Evolutionary conservation across 2,329 filamentous ascomycete genomes (phyloP), one percentile per base, ranked within the genome.

Genomic region (Epichloe brachyelytri): DNA sequence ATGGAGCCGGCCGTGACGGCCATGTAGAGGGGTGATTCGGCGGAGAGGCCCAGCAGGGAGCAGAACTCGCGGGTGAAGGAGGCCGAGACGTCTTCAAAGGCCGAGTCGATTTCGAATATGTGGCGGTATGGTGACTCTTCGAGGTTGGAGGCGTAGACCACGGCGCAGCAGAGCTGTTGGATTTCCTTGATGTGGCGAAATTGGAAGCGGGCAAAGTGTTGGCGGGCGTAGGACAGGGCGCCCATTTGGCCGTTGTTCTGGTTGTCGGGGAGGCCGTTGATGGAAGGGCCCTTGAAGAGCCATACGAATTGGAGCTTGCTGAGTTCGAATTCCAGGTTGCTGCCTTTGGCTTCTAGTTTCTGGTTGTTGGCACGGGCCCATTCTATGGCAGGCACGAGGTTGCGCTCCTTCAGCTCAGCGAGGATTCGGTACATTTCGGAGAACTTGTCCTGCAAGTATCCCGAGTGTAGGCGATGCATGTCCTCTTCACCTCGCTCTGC

Each of bases 51-150:
- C 1, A 98, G 79, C 20, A 97, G 73, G 1, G 86, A 90, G 71
- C 93, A 98, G 71, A 96, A 98, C 64, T 97, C 93, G 53, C 86
- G 82, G 0, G 87, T 95, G 64, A 98, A 98, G 3, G 86, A 86
- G n/a, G 80, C 71, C 5, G 88, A 82, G 2, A 95, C 86, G 55
- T 95, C 88, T 40, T 86, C 80, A 75, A 93, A 98, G 0, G 85
- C 82, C 3, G 77, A 77, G 7, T 80, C 71, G 49, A 85, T 88
- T 63, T 86, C 78, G 67, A 96, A 95, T 43, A 88, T 79, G 49
- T 75, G 65, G n/a, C 71, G 70, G 68, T 97, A 98, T 0, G 93
- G 93, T 1, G 88, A 95, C 7, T 75, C 72, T 19, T 71, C 63
- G 2, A 97, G 73, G 63, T 94, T 94, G 3, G 83, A 73, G 37